These are phyloP conservation scores for Lactuca sativa DNA, from an alignment of 129 eudicot genomes.

Conservation along the genomic window DNA sequence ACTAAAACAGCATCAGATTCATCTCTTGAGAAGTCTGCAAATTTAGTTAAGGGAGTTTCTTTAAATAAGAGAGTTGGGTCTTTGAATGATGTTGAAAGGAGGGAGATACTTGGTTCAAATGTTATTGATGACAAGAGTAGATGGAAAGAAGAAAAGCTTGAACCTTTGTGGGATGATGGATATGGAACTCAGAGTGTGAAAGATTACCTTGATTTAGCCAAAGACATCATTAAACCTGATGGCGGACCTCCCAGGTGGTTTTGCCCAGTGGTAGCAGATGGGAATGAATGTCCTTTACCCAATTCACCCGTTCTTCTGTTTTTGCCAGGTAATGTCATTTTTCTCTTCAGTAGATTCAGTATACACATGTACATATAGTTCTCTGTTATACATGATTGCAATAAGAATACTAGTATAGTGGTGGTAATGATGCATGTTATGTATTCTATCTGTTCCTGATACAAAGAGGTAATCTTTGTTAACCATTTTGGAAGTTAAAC, in stretches of 20 bases:
- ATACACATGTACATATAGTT: too few species aligned
- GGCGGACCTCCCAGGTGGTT: conserved; percentile 97
- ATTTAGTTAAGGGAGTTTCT: conserved; percentile 45
- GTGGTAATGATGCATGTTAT: too few species aligned
- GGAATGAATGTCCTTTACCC: conserved; percentile 45
- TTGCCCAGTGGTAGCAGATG: conserved; percentile 66
- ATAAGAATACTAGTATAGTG: too few species aligned
- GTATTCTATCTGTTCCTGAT: too few species aligned
- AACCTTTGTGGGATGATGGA: conserved; percentile 93
- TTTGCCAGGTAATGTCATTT: conserved; percentile 67
- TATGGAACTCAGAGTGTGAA: conserved; percentile 75
- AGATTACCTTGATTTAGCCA: conserved; percentile 72
- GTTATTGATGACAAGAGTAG: conserved; percentile 24
- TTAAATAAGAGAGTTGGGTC: conserved; percentile 35
- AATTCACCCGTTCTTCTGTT: conserved; percentile 79
- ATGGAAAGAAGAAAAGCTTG: conserved; percentile 44
- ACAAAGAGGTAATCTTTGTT: too few species aligned
- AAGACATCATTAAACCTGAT: conserved; percentile 66
- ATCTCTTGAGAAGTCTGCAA: conserved; percentile 28
- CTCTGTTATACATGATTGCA: too few species aligned
- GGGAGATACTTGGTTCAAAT: conserved; percentile 26
- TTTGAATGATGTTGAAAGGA: conserved; percentile 35
- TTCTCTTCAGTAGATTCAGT: too few species aligned
- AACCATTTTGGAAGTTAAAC: too few species aligned
- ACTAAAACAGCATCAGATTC: conserved; percentile 44